Evolutionary conservation across 1,284 basidiomycete species (phyloP), one percentile per base, ranked within the genome.

Genomic region (Vanrija sp.): DNA sequence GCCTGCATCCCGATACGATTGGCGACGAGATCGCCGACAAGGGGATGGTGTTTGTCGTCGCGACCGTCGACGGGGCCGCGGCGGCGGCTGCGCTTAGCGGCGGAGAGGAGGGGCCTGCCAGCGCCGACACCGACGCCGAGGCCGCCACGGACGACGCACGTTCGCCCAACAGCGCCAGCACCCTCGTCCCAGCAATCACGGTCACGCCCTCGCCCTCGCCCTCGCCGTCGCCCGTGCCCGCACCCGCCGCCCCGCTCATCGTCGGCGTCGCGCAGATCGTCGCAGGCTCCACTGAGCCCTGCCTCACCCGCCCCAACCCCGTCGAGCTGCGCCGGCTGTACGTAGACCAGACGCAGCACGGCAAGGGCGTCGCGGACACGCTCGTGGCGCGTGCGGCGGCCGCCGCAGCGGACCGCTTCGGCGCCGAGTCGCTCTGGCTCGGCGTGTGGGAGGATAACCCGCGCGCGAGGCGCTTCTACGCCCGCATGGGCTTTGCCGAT

Each of bases 371-470:
- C 0, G 64, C 68, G 4, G 12, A 39, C 7, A 5, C 40, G 3
- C 52, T 71, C 7, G 49, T 74, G 38, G 50, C 39, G 2, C 34
- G n/a, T 4, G 60, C 59, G 9, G 52, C 68, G 16, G 45, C 38
- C 14, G 6, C 60, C 12, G 55, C 61, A 6, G 54, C 53, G 29
- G 26, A 60, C 34, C 18, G 57, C 45, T 18, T 64, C 62, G 69
- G 65, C 15, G 58, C 29, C 34, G 39, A 55, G 40, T 54, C 57
- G 23, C 50, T 66, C 6, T 73, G 67, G 67, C 55, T 73, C 10
- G 69, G 71, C 8, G 68, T 66, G 7, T 70, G 65, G 67, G 63
- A 68, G 48, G 38, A 66, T 44, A 70, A 70, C 45, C n/a, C 29
- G 6, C 52, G 62, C 19, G 68, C 63, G 5, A 49, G 48, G 16